Conservation (phyloP, 306 rosid genomes). For the Bauhinia variegata region DNA sequence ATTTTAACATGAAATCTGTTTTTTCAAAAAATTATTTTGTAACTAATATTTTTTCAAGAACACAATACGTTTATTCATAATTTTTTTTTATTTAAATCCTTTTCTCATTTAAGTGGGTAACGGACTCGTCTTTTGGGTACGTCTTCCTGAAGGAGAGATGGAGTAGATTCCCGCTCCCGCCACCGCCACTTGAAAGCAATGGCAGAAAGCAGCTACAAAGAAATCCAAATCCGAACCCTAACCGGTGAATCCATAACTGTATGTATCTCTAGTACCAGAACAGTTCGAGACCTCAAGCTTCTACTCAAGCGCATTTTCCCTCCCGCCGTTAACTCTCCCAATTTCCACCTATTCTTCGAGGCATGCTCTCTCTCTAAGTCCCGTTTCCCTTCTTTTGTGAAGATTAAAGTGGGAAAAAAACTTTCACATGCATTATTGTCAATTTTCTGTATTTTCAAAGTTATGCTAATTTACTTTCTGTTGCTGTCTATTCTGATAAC, state of each 20-base stretch:
- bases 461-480: not conserved
- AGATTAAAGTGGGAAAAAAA: not conserved
- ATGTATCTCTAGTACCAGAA: constrained; percentile 41
- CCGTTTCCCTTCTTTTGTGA: not conserved
- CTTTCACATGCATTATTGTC: not conserved
- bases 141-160: no score
- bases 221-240: constrained; percentile 65
- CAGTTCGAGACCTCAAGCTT: constrained; percentile 67
- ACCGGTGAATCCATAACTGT: constrained; percentile 63
- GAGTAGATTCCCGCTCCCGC: no score
- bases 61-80: no score
- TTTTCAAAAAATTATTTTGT: no score
- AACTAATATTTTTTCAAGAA: no score
- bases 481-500: not conserved
- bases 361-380: constrained; percentile 28
- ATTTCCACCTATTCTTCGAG: constrained; percentile 86
- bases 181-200: constrained; percentile 1
- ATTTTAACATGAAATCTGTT: no score
- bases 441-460: not conserved
- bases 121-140: no score
- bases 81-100: no score
- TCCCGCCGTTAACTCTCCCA: constrained; percentile 59
- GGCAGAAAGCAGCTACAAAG: constrained; percentile 40
- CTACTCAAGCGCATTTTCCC: constrained; percentile 63
- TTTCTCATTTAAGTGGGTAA: no score